Evolutionary conservation across 257 asterid species (phyloP), one percentile per base, ranked within the genome.

Genomic region (Ehretia macrophylla): DNA sequence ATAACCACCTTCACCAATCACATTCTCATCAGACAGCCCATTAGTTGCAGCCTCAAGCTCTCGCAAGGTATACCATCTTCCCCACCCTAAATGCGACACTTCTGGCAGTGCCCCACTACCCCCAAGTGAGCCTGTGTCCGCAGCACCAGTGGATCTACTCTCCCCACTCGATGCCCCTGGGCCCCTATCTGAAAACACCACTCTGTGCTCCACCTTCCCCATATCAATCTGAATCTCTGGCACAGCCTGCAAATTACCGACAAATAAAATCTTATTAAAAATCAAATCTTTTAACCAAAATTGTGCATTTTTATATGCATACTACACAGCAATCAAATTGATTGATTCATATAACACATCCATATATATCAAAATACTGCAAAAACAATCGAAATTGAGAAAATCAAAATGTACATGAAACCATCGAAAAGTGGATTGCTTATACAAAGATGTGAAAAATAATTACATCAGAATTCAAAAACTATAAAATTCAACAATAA

Each of bases 21-120:
- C 96, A 75, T 85, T 90, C 83, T 85, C 97, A 61, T 83, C 89
- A 3, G 93, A 70, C 70, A 90, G 83, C 14, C 95, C 92, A 80
- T 90, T 82, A 8, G 95, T 87, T n/a, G 96, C 96, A 3, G 86
- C 95, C 81, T 90, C 98, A 1, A 92, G 98, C 79, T 92, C 98
- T 76, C 98, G 81, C 75, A 92, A 72, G 18, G 97, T 92, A 71
- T 92, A 92, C 97, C 95, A 92, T 56, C 95, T 77, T 67, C 98
- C 98, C 98, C 98, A 92, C 18, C 98, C 98, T 79, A 92, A 72
- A 77, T 92, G 97, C 1, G 98, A 92, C 56, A 92, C 97, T 72
- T 88, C 98, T 4, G 98, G 97, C 79, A 92, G 72, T 17, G 79
- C 66, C 10, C 93, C 97, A n/a, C 86, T 83, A 46, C 95, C 95